These are phyloP conservation scores for Solanum aculeatissimum DNA, from an alignment of 305 asterid genomes.

Conservation along the genomic window DNA sequence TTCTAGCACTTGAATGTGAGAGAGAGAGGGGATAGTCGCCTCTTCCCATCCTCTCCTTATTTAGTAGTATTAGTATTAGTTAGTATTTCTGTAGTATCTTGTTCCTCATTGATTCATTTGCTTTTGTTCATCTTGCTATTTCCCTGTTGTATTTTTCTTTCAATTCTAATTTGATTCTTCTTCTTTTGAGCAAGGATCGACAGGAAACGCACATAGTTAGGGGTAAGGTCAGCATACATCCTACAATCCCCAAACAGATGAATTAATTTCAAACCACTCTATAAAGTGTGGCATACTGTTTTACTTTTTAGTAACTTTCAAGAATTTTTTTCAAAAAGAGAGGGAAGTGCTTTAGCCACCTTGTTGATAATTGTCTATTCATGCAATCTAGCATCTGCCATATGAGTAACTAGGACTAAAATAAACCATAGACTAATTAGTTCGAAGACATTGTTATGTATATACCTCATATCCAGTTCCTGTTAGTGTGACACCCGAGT, in stretches of 20 bases:
- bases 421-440: background rate
- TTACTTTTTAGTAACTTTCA: background rate
- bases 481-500: conserved; percentile 61
- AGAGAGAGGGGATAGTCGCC: no score
- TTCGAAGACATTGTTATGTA: background rate
- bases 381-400: background rate
- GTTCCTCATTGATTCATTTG: no score
- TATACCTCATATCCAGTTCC: conserved; percentile 82
- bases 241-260: background rate
- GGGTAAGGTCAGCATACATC: no score
- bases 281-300: background rate
- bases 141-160: no score
- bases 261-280: background rate
- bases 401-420: background rate
- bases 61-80: no score
- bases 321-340: background rate
- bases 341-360: background rate
- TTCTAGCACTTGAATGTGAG: no score
- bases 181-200: no score
- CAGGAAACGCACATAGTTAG: no score
- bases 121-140: no score
- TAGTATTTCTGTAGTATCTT: no score
- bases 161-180: no score
- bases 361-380: background rate
- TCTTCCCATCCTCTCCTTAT: no score